Conservation (phyloP, 2,329 filamentous ascomycete genomes). For the Colletotrichum kahawae region DNA sequence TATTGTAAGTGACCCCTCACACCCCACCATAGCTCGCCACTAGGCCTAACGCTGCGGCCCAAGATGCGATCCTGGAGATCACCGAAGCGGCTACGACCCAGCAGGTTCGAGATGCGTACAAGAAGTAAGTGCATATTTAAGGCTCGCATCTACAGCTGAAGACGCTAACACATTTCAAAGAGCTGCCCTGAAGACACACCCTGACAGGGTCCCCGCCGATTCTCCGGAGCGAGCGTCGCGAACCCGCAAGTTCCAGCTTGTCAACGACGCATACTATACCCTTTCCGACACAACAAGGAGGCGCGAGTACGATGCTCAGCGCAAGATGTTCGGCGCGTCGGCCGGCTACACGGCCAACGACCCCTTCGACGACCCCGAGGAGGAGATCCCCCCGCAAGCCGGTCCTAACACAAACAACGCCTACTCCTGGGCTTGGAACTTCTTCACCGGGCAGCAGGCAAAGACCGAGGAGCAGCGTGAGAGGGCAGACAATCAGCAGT, state of each 20-base stretch:
- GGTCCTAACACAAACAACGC: slow-evolving; percentile 43
- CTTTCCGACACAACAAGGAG: slow-evolving; percentile 81
- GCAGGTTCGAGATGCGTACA: slow-evolving; percentile 94
- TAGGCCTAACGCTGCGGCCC: slow-evolving; percentile 23
- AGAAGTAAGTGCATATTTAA: slow-evolving; percentile 61
- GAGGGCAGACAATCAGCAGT: slow-evolving; percentile 77
- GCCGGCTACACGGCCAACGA: slow-evolving; percentile 33
- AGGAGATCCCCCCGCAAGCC: slow-evolving; percentile 22
- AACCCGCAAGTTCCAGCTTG: slow-evolving; percentile 88
- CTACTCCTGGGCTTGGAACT: slow-evolving; percentile 81
- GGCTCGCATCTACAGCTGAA: background rate
- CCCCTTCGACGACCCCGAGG: slow-evolving; percentile 39
- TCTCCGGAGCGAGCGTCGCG: slow-evolving; percentile 82
- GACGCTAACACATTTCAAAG: slow-evolving; percentile 44
- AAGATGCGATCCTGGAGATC: slow-evolving; percentile 78
- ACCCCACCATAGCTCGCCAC: background rate
- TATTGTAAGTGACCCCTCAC: slow-evolving; percentile 54
- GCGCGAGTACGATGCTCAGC: slow-evolving; percentile 82
- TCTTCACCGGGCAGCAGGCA: slow-evolving; percentile 53
- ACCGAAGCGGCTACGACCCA: slow-evolving; percentile 75
- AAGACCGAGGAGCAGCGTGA: slow-evolving; percentile 45
- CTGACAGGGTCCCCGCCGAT: slow-evolving; percentile 84
- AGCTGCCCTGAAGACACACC: slow-evolving; percentile 89
- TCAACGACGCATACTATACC: slow-evolving; percentile 93
- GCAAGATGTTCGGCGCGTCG: slow-evolving; percentile 59